These are phyloP conservation scores for Geotrichum citri-aurantii DNA, from an alignment of 1,139 yeast species.

Conservation along the genomic window DNA sequence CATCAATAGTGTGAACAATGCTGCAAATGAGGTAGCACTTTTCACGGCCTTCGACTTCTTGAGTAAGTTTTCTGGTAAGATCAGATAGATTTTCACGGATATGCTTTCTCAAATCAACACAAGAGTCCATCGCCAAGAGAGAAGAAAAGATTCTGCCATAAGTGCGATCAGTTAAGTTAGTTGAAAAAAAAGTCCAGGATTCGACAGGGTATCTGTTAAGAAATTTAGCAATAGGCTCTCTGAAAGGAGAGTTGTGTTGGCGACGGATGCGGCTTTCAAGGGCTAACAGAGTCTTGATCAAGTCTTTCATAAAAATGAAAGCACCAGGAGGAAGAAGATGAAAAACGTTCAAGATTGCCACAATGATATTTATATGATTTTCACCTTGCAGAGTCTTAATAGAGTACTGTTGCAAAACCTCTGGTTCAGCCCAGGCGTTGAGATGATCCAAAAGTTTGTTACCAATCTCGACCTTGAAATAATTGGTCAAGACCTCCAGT, in stretches of 20 bases:
- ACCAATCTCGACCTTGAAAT: constrained; percentile 95
- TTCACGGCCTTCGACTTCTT: constrained; percentile 3
- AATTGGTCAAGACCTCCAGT: constrained; percentile 78
- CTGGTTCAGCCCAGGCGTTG: constrained; percentile 94
- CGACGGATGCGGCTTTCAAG: constrained; percentile 82
- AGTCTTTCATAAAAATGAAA: constrained; percentile 81
- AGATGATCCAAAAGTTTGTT: constrained; percentile 86
- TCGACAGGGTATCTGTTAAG: constrained; percentile 77
- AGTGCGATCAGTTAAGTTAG: constrained; percentile 60
- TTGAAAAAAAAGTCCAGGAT: constrained; percentile 63
- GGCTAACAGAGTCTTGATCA: constrained; percentile 66
- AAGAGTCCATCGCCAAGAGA: constrained; percentile 55
- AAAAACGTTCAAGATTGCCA: constrained; percentile 86
- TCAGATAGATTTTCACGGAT: constrained; percentile 49
- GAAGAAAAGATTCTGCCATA: constrained; percentile 60
- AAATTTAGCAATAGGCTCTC: constrained; percentile 86
- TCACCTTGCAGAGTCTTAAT: constrained; percentile 72
- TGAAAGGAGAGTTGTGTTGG: constrained; percentile 81
- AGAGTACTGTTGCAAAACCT: constrained; percentile 62
- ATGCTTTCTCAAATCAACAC: constrained; percentile 50
- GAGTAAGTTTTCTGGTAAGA: constrained; percentile 23
- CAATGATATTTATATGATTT: constrained; percentile 77
- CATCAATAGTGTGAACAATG: constrained; percentile 55
- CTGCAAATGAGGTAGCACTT: constrained; percentile 52
- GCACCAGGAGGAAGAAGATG: constrained; percentile 91